Conservation (phyloP, 31 red algal species). For the Odonthalia washingtoniensis region DNA sequence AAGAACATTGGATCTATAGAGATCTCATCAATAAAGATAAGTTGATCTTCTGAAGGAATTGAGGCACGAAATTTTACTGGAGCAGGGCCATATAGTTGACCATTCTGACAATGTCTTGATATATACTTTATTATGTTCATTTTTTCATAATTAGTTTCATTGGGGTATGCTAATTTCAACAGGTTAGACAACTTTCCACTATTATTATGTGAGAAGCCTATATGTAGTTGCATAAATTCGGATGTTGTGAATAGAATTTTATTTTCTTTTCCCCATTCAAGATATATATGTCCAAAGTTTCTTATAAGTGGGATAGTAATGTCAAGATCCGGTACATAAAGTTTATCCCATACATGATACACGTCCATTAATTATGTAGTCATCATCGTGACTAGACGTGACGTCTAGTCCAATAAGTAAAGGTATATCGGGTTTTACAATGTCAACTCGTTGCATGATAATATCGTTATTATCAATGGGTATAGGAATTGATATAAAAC, state of each 20-base stretch:
- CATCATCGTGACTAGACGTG: too few species aligned
- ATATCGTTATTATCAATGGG: neutral
- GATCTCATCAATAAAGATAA: neutral
- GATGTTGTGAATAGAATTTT: neutral
- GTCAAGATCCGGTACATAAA: neutral
- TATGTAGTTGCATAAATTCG: neutral
- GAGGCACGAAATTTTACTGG: neutral
- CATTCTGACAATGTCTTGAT: neutral
- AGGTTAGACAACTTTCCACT: neutral
- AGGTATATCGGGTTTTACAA: neutral
- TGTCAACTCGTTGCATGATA: neutral
- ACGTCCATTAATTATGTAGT: neutral
- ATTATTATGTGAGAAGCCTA: neutral
- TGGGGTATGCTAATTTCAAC: neutral
- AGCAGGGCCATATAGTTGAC: neutral
- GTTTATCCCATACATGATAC: neutral
- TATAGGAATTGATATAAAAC: neutral
- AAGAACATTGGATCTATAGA: neutral
- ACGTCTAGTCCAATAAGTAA: neutral
- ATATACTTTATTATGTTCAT: neutral
- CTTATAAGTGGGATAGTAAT: neutral
- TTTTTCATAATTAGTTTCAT: neutral
- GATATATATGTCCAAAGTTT: neutral
- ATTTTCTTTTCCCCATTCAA: neutral
- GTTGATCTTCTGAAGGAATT: neutral